Evolutionary conservation across 2,329 filamentous ascomycete species (phyloP), one percentile per base, ranked within the genome.

Genomic region (Phyllosticta citriasiana): DNA sequence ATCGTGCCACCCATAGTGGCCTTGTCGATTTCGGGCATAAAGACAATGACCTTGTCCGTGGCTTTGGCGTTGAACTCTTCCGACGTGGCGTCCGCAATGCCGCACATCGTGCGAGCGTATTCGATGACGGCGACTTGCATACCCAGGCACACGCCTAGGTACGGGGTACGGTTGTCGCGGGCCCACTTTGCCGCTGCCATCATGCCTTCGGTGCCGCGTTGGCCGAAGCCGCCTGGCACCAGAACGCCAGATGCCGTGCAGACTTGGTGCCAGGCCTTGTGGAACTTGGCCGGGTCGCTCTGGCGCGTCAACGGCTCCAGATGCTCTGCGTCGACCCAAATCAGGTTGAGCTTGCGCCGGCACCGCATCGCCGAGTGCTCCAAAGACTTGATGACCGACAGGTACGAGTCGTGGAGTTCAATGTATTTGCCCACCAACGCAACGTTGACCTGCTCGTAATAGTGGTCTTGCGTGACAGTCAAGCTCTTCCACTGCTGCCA

Each of bases 81-180:
- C 5, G 79, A 83, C 4, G 78, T 79, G 0, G 83, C 84, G 53
- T 78, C 75, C 3, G 76, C 73, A 64, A 91, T 80, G 27, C 83
- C 83, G 74, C 85, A 88, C 1, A 93, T 78, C 66, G 90, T 86
- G 52, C 91, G 85, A 1, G 91, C 91, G 67, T 85, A 90, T 74
- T 97, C 92, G 66, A 97, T 88, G 55, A 96, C 91, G 22, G 93
- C 91, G 55, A 96, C 83, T 73, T 97, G 94, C 86, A 96, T 91
- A 62, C 91, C 91, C 24, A 97, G 79, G 72, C 93, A 97, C 65
- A 97, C 88, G 63, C 94, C 94, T 0, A 97, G 81, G 76, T 88
- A 97, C 1, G 91, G 91, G 3, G 84, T 84, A 64, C 88, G 86
- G 68, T 91, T 86, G 66, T 88, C 87, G 61, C 94, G 86, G 1